Evolutionary conservation across 2,329 filamentous ascomycete genomes (phyloP), one percentile per base, ranked within the genome.

Genomic region (Ophiostoma montium): DNA sequence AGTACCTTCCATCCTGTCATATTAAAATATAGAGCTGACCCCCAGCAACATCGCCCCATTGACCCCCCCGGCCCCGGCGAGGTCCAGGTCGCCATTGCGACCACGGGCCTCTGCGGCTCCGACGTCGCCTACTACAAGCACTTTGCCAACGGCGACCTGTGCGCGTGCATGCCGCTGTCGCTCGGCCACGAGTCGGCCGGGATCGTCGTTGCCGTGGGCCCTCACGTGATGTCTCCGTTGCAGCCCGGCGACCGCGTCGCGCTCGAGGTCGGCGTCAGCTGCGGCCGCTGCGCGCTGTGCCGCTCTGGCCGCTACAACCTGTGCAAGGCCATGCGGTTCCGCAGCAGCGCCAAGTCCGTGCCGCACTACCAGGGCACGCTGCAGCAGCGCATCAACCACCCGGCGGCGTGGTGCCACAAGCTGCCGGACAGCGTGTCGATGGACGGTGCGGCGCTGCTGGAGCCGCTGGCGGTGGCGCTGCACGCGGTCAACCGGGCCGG

Each of bases 71-170:
- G 58, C 21, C 54, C 58, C 23, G 72, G 70, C 49, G 78, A 84
- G 59, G 69, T 84, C 49, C 80, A 84, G 62, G 71, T 84, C 57
- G 70, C 76, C 56, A 70, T 84, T 61, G 75, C 74, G 57, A 72
- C 75, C 7, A 84, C 80, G 21, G 80, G 80, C 35, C 78, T 84
- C 57, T 84, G 80, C 61, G 80, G 80, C 50, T 83, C 78, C 8
- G 80, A 84, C 62, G 74, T 83, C 48, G 78, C 77, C 48, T 84
- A 84, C 63, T 84, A 82, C 67, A 82, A 76, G 61, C 82, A 82
- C 58, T 83, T 82, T 59, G 77, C 78, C 63, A 84, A 84, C 58
- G 80, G 80, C 42, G 79, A 82, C 62, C 71, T 84, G 46, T 80
- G 79, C 57, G 78, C 77, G 43, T 79, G 76, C 55, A 71, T 74